A percentile compares a stretch with the other conserved stretches of the same genome.
phyloP scores from a whole-genome alignment of 257 asterid genomes.

The Scutellaria baicalensis region DNA sequence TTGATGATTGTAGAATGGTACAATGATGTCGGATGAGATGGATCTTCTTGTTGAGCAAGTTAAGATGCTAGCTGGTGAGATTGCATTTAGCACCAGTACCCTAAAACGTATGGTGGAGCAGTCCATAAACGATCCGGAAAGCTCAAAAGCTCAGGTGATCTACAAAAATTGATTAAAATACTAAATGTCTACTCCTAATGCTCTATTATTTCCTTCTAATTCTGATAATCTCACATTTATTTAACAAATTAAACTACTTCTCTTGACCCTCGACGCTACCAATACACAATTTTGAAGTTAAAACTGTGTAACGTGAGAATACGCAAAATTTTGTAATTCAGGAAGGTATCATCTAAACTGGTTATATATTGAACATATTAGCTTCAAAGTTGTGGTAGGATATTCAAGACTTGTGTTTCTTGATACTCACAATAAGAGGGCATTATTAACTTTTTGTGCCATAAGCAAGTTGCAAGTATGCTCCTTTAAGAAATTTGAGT shows the following conservation, averaged over 20 bases:
- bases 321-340: conserved; percentile 33
- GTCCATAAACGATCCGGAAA: conserved; percentile 71
- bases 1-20: conserved; percentile 47
- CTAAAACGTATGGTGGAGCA: conserved; percentile 81
- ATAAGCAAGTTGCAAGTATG: background rate
- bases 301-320: background rate
- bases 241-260: background rate
- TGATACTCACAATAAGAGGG: conserved; percentile 3
- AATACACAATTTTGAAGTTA: background rate
- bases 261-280: background rate
- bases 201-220: background rate
- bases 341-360: background rate
- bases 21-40: conserved; percentile 67
- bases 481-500: background rate
- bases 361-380: background rate
- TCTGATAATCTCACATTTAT: background rate
- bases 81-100: conserved; percentile 84
- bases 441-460: background rate
- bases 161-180: background rate
- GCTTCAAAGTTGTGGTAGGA: background rate
- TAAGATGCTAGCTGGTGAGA: conserved; percentile 97
- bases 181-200: background rate
- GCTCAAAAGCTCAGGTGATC: conserved; percentile 62
- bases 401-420: background rate
- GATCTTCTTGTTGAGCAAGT: conserved; percentile 94